phyloP scores from a whole-genome alignment of 1,139 yeast genomes.

The Suhomyces wounanorum region DNA sequence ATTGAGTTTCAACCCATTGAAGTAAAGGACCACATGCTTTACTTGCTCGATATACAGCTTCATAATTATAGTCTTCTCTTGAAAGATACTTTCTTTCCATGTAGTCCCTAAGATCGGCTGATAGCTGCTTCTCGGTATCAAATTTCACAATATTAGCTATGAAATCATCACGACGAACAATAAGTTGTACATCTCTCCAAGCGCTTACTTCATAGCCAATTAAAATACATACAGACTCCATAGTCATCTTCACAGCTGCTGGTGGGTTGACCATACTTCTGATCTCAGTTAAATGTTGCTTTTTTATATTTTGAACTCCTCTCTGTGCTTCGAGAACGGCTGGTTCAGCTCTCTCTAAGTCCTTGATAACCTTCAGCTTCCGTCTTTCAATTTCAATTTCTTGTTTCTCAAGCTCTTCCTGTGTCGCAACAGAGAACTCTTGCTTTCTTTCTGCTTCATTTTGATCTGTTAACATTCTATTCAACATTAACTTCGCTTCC shows the following conservation, averaged over 20 bases:
- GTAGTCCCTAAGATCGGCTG: slow-evolving; percentile 49
- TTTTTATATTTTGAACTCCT: slow-evolving; percentile 89
- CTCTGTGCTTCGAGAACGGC: slow-evolving; percentile 79
- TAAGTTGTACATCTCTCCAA: slow-evolving; percentile 87
- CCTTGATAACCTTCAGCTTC: slow-evolving; percentile 55
- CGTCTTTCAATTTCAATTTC: slow-evolving; percentile 63
- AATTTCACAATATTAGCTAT: slow-evolving; percentile 80
- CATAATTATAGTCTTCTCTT: slow-evolving; percentile 66
- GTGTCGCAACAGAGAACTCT: slow-evolving; percentile 81
- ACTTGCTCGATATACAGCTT: slow-evolving; percentile 82
- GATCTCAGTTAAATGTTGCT: slow-evolving; percentile 87
- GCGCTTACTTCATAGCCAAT: slow-evolving; percentile 67
- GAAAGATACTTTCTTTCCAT: slow-evolving; percentile 66
- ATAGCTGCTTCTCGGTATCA: slow-evolving; percentile 62
- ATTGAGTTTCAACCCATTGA: slow-evolving; percentile 89
- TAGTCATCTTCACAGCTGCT: slow-evolving; percentile 75
- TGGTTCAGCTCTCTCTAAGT: slow-evolving; percentile 78
- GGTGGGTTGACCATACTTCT: slow-evolving; percentile 94
- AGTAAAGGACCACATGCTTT: slow-evolving; percentile 93
- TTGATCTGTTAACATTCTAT: slow-evolving; percentile 81
- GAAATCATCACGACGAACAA: slow-evolving; percentile 83
- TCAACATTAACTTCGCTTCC: slow-evolving; percentile 72
- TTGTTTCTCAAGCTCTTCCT: slow-evolving; percentile 67
- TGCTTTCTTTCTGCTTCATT: slow-evolving; percentile 91
- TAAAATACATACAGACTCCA: slow-evolving; percentile 85